Conservation (phyloP, 345 rosid species). For the Noccaea caerulescens region DNA sequence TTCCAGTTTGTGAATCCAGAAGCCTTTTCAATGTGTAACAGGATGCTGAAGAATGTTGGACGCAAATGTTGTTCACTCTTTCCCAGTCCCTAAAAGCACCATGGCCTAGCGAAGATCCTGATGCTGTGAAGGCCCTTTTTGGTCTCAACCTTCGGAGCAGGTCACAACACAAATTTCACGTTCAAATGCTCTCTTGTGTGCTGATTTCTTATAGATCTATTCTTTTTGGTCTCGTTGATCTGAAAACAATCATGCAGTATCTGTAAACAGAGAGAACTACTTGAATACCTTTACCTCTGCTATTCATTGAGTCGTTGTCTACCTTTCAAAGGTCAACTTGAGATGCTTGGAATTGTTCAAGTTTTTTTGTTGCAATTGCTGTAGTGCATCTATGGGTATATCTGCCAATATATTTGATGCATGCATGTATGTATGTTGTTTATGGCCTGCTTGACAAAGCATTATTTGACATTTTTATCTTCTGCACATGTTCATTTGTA, state of each 20-base stretch:
- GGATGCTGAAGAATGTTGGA: slow-evolving; percentile 99
- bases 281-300: neutral
- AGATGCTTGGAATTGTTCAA: neutral
- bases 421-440: neutral
- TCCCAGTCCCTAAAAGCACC: slow-evolving; percentile 83
- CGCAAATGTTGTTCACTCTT: slow-evolving; percentile 85
- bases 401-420: neutral
- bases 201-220: slow-evolving; percentile 1
- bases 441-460: neutral
- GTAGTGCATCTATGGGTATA: neutral
- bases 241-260: neutral
- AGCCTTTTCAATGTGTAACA: slow-evolving; percentile 54
- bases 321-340: neutral
- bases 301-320: neutral
- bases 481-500: neutral
- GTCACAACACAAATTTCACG: slow-evolving; percentile 43
- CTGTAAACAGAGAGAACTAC: neutral
- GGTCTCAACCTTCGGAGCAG: slow-evolving; percentile 89
- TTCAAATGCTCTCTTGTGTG: slow-evolving; percentile 17
- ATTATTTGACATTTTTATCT: neutral
- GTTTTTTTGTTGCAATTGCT: neutral
- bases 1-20: slow-evolving; percentile 25
- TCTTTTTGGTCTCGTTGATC: neutral
- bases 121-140: slow-evolving; percentile 74
- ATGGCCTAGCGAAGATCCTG: slow-evolving; percentile 63